phyloP scores from a whole-genome alignment of 768 basidiomycete species.

The Butyriboletus loyo region DNA sequence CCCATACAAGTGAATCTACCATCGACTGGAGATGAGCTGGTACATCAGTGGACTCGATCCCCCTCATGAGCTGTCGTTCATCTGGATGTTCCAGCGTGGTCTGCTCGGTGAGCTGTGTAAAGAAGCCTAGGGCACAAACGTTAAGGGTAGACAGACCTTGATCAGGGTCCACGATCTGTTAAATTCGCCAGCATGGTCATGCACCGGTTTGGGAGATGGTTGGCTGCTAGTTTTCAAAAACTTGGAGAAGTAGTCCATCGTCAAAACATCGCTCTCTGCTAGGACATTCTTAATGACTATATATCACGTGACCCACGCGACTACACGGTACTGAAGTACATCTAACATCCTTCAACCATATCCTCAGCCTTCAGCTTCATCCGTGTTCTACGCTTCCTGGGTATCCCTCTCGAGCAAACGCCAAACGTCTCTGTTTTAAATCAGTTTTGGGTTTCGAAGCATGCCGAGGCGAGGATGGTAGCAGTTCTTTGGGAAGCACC shows the following conservation, averaged over 20 bases:
- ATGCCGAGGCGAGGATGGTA: constrained; percentile 7
- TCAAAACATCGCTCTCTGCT: not conserved
- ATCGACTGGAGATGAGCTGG: constrained; percentile 73
- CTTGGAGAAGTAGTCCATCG: constrained; percentile 86
- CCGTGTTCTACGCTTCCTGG: not conserved
- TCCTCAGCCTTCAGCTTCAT: not conserved
- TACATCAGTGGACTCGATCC: constrained; percentile 79
- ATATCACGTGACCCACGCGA: constrained; percentile 15
- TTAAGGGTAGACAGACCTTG: constrained; percentile 46
- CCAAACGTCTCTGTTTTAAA: constrained; percentile 21
- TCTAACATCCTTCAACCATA: not conserved
- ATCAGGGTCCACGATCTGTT: constrained; percentile 71
- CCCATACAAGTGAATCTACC: constrained; percentile 83
- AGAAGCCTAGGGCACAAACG: not conserved
- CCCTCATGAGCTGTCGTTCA: constrained; percentile 80
- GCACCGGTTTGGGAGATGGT: constrained; percentile 44
- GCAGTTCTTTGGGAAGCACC: constrained; percentile 26
- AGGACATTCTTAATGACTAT: not conserved
- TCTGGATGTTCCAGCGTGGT: constrained; percentile 84
- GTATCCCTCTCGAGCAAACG: constrained; percentile 10
- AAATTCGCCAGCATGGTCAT: constrained; percentile 74
- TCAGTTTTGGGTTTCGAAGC: constrained; percentile 3
- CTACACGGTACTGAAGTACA: not conserved
- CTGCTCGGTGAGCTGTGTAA: constrained; percentile 39
- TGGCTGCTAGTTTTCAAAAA: constrained; percentile 52